Percentiles rank a stretch among this genome's conserved stretches.
These are phyloP conservation scores for Graphiopsis chlorocephala DNA, from an alignment of 2,329 filamentous ascomycete genomes.

Conservation along the genomic window DNA sequence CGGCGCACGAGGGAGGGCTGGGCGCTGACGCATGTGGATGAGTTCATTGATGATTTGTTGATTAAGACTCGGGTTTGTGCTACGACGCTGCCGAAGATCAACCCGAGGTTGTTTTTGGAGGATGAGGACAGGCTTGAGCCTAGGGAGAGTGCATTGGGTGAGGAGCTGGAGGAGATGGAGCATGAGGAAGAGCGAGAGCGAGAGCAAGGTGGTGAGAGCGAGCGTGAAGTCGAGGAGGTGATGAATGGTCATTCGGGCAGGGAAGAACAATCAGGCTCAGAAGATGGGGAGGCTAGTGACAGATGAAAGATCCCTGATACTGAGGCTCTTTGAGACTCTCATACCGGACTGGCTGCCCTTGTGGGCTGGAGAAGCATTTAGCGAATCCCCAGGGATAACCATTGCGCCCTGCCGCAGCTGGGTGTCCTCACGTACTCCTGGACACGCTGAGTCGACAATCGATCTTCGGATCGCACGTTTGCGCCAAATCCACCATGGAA, in stretches of 20 bases:
- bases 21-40: slow-evolving; percentile 76
- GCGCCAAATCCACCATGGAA: neutral
- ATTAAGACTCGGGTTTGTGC: slow-evolving; percentile 86
- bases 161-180: slow-evolving; percentile 68
- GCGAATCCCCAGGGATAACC: too few relatives aligned
- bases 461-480: neutral
- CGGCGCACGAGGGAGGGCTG: slow-evolving; percentile 72
- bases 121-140: slow-evolving; percentile 86
- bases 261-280: neutral
- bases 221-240: slow-evolving; percentile 25
- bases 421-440: neutral
- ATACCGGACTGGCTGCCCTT: neutral
- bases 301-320: neutral
- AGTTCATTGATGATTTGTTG: slow-evolving; percentile 89
- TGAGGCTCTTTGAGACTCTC: neutral
- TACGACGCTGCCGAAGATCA: slow-evolving; percentile 89
- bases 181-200: slow-evolving; percentile 35
- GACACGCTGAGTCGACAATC: neutral
- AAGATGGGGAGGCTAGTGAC: neutral
- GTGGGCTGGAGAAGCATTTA: neutral
- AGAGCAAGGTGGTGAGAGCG: slow-evolving; percentile 38
- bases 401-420: neutral
- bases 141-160: slow-evolving; percentile 76
- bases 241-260: slow-evolving; percentile 17
- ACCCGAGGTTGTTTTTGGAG: slow-evolving; percentile 75